phyloP scores from a whole-genome alignment of 768 basidiomycete genomes.

The Candolleomyces aberdarensis region DNA sequence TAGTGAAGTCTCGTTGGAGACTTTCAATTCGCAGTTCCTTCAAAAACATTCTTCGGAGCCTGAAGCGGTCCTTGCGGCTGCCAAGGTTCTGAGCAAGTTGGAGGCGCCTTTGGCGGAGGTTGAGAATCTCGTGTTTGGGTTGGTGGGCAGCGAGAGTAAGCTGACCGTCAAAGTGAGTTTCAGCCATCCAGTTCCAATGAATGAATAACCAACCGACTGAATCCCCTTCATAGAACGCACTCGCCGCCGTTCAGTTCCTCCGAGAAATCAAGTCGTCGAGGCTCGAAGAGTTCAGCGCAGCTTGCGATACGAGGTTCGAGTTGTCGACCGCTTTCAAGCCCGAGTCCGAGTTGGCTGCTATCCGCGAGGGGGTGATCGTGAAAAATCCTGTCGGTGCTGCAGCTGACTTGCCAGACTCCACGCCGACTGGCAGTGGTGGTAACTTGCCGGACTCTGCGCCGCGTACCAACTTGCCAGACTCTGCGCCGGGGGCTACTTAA shows the following conservation, averaged over 20 bases:
- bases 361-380: constrained; percentile 24
- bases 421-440: no score
- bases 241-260: constrained; percentile 48
- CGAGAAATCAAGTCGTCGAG: constrained; percentile 47
- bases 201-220: not conserved
- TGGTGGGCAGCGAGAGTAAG: constrained; percentile 38
- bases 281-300: constrained; percentile 56
- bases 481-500: no score
- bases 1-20: constrained; percentile 50
- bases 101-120: constrained; percentile 53
- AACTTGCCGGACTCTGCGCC: no score
- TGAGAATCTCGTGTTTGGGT: constrained; percentile 53
- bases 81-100: constrained; percentile 50
- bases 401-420: no score
- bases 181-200: not conserved
- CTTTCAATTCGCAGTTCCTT: constrained; percentile 73
- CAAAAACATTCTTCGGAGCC: constrained; percentile 55
- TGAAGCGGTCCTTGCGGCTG: constrained; percentile 57
- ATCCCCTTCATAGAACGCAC: constrained; percentile 43
- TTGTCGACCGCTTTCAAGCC: constrained; percentile 69
- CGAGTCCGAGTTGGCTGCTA: constrained; percentile 42
- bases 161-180: constrained; percentile 47
- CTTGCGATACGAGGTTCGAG: constrained; percentile 51
- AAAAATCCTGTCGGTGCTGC: no score
- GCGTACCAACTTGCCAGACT: no score